Evolutionary conservation across 2,329 filamentous ascomycete species (phyloP), one percentile per base, ranked within the genome.

Genomic region (Xylaria sp.): DNA sequence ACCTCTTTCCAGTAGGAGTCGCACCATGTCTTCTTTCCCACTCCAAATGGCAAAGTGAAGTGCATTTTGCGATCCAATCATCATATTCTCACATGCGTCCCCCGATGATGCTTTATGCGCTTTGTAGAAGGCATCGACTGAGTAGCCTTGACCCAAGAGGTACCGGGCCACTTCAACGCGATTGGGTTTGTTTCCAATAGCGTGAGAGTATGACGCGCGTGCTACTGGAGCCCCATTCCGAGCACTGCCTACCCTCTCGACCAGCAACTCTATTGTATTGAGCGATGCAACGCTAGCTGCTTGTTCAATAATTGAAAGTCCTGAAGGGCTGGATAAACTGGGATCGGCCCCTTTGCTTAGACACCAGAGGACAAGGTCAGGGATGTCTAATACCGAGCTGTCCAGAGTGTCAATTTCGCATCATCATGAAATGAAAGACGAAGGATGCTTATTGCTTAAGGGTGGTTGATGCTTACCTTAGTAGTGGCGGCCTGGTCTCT

Each of bases 1-100:
- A n/a, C 42, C 42, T 44, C 42, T 44, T 20, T 44, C n/a, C 5
- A 44, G 42, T 2, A 44, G 7, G n/a, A 44, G 42, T 20, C n/a
- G 17, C 6, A 44, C 17, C 42, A 44, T 44, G 17, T 44, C 42
- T 44, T 44, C 42, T 44, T 44, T 44, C n/a, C 17, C 42, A 2
- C 42, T 44, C 42, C 42, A 44, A 20, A 44, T 44, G n/a, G 42
- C 42, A 44, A 44, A 44, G 42, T 44, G 42, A 44, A 44, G 42
- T 7, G 42, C 42, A 44, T 44, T 44, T 17, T 44, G 42, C 42
- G 42, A 44, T 20, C 42, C 42, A 20, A 44, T 44, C n/a, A 44
- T 20, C n/a, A 44, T n/a, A 20, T 9, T 17, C n/a, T 44, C 42
- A 20, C 42, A 44, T n/a, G 17, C 1, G 3, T 44, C 42, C 2